Percentiles rank a stretch among this genome's conserved stretches.
Evolutionary conservation across 805 yeast species (phyloP).

Genomic region (Starmerella khaoyaiensis): DNA sequence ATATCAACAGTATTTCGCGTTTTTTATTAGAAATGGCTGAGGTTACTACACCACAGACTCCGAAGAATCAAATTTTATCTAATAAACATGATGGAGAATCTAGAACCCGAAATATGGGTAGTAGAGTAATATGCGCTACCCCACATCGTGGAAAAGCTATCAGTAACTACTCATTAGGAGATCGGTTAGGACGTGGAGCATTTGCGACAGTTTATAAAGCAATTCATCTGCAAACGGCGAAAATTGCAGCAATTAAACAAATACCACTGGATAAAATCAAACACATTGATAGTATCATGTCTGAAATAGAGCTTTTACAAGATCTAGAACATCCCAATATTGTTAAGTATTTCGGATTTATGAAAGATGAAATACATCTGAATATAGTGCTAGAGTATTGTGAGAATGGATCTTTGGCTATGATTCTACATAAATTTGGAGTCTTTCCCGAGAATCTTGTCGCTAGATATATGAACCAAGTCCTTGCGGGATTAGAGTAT

Average conservation of each 20-base stretch:
- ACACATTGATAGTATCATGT: conserved; percentile 37
- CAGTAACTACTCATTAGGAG: conserved; percentile 31
- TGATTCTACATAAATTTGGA: conserved; percentile 38
- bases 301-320: conserved; percentile 54
- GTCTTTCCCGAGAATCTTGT: conserved; percentile 45
- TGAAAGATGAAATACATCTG: conserved; percentile 39
- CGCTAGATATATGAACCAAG: conserved; percentile 39
- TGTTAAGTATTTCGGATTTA: conserved; percentile 56
- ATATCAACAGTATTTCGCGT: too few species aligned
- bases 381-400: conserved; percentile 51
- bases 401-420: conserved; percentile 52
- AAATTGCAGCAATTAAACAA: conserved; percentile 69
- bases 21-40: too few species aligned
- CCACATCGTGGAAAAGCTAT: conserved; percentile 20
- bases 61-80: too few species aligned
- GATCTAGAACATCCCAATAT: conserved; percentile 54
- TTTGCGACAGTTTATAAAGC: conserved; percentile 79
- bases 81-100: too few species aligned
- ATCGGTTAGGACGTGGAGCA: conserved; percentile 78
- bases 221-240: conserved; percentile 48
- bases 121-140: conserved; percentile 21
- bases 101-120: too few species aligned
- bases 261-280: conserved; percentile 38
- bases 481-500: conserved; percentile 47
- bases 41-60: conserved; percentile 11